Percentiles rank a stretch among this genome's conserved stretches.
Conservation (phyloP, 768 basidiomycete species). For the Xerocomus spinulosus region DNA sequence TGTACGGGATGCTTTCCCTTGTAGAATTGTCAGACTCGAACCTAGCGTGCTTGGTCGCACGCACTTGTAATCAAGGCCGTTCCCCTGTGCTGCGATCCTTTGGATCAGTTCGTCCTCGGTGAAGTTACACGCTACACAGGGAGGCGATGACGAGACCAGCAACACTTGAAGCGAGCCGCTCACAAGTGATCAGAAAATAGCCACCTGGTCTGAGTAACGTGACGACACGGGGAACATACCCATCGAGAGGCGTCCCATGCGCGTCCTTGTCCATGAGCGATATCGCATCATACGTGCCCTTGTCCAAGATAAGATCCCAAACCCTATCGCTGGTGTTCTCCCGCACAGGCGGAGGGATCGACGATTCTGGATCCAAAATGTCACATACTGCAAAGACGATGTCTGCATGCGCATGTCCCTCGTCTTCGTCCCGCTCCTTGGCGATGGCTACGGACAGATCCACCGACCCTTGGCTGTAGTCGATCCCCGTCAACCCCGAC, state of each 20-base stretch:
- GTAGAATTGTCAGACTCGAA: background rate
- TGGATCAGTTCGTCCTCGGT: conserved; percentile 69
- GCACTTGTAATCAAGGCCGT: conserved; percentile 63
- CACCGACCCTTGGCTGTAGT: conserved; percentile 74
- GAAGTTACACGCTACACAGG: conserved; percentile 70
- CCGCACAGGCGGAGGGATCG: conserved; percentile 16
- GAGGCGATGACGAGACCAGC: background rate
- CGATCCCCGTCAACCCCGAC: conserved; percentile 55
- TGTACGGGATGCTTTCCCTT: conserved; percentile 71
- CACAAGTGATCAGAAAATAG: conserved; percentile 77
- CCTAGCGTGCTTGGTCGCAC: conserved; percentile 11
- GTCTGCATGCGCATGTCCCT: background rate
- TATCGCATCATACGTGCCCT: conserved; percentile 88
- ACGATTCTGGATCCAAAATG: conserved; percentile 56
- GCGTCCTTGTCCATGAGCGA: conserved; percentile 61
- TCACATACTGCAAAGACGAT: conserved; percentile 59
- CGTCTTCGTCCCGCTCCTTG: conserved; percentile 28
- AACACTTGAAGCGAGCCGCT: conserved; percentile 24
- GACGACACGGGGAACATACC: conserved; percentile 56
- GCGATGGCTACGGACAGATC: conserved; percentile 59
- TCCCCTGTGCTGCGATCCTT: conserved; percentile 45
- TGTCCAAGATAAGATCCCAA: conserved; percentile 81
- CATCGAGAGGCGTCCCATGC: conserved; percentile 49
- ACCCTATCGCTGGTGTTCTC: conserved; percentile 7
- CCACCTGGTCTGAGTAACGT: conserved; percentile 61